Base-by-base conservation (phyloP, 1,139 yeast species). In the Geotrichum bryndzae region DNA sequence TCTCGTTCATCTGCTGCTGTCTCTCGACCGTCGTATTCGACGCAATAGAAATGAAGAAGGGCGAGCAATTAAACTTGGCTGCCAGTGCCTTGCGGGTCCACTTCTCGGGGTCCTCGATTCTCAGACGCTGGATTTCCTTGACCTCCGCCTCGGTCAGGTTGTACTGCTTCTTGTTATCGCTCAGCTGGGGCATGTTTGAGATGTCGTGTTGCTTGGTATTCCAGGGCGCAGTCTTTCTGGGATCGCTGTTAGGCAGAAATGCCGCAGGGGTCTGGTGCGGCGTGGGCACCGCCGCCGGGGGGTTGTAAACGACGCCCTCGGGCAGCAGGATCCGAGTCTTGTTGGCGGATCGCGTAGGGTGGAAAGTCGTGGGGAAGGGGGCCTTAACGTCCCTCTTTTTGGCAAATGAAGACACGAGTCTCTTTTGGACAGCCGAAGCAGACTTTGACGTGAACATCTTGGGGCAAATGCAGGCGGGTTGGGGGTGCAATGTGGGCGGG, bases 71-170 rank as follows among this genome's bases (percentile, higher is more conserved):
- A 70, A 82, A 92, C 73, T 86, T 81, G 64, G 80, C 79, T 38
- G 91, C 90, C 64, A 92, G 79, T 35, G 81, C 83, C 63, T 83
- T 81, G 67, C 91, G 81, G 22, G 94, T 84, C 85, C 90, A 85
- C 62, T 74, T 76, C 46, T 73, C 76, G 0, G 94, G 94, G 66
- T 90, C 86, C 56, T 79, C 74, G 23, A 72, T 67, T 74, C 97
- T 84, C 69, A 90, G 77, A 54, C 76, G 69, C 67, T 80, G 82
- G 64, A 92, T 86, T 73, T 89, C 85, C 48, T 71, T 73, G 29
- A 88, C 85, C 15, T 86, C 84, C 35, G 80, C 83, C 13, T 85
- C 84, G 1, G 85, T 82, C 65, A 90, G 77, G 61, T 83, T 82
- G 72, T 88, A 87, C 45, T 77, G 77, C 71, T 85, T 84, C 10